Base-by-base conservation (phyloP, 1,139 yeast genomes). In the Meyerozyma guilliermondii region DNA sequence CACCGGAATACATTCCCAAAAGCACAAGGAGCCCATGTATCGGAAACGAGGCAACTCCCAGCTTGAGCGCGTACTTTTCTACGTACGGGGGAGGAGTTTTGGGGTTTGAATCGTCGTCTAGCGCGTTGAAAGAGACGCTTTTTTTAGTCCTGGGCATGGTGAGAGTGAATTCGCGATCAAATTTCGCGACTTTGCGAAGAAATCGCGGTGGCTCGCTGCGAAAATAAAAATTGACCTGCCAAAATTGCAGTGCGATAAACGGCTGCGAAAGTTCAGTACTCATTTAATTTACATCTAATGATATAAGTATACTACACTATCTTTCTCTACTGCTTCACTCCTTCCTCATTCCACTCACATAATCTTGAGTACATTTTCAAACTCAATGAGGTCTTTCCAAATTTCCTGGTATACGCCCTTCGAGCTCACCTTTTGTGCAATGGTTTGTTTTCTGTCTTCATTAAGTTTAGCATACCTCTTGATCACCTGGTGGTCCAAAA, bases 331-430 rank as follows among this genome's bases (percentile, higher is more conserved):
- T 11, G 7, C n/a, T 10, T 26, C 10, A 3, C 5, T 20, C 18
- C 13, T 14, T 9, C 7, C 10, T 30, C 17, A 11, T 10, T n/a
- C n/a, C 9, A 16, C 23, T 45, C 54, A 65, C 49, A 63, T 45
- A 43, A 60, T 59, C 43, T 59, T 59, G 47, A 69, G 57, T 17
- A 61, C 62, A 44, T 66, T 64, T 42, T 71, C 76, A 41, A 78
- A 65, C 49, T 78, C 81, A 27, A 83, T 76, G 42, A 84, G 61
- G 58, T 84, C 91, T 49, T 77, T 76, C 82, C 88, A 84, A 11
- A 83, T 65, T 38, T 83, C 89, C 41, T 71, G 69, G 43, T 74
- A 70, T 1, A 77, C 73, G 43, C 57, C 60, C 47, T 75, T 76
- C 40, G 76, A 66, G 7, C 88, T 81, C 7, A 81, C 77, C 53